A percentile compares a stretch with the other conserved stretches of the same genome.
Evolutionary conservation across 371 early-diverging fungal species (phyloP).

Genomic region (Mortierella sp.): DNA sequence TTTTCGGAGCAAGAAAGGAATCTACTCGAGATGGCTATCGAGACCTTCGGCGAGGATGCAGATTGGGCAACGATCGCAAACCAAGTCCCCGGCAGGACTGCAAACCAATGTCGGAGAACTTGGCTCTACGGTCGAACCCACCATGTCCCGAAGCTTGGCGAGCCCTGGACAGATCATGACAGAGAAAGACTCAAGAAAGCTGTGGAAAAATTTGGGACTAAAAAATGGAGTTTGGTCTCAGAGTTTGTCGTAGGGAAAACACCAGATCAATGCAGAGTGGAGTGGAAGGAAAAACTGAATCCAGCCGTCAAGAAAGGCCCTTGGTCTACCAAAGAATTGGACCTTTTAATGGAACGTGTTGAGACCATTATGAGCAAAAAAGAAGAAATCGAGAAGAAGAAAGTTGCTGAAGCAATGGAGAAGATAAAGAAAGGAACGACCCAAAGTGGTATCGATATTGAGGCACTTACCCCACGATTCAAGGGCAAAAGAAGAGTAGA

Average conservation of each 20-base stretch:
- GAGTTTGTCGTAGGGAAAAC: conserved; percentile 54
- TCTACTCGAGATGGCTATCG: conserved; percentile 39
- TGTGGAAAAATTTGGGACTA: conserved; percentile 32
- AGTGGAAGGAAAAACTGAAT: conserved; percentile 39
- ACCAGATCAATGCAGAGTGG: conserved; percentile 26
- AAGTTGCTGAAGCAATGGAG: not conserved
- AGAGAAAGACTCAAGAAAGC: conserved; percentile 33
- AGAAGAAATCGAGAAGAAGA: conserved; percentile 14
- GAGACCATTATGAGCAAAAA: conserved; percentile 19
- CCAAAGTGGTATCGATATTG: not conserved
- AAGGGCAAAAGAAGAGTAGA: conserved; percentile 38
- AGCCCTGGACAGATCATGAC: conserved; percentile 41
- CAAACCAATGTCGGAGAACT: conserved; percentile 38
- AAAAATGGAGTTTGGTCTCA: conserved; percentile 30
- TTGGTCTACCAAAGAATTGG: conserved; percentile 37
- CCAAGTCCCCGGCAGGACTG: conserved; percentile 48
- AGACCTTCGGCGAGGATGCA: conserved; percentile 41
- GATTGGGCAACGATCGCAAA: conserved; percentile 39
- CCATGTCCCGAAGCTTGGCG: conserved; percentile 24
- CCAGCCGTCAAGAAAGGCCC: conserved; percentile 9
- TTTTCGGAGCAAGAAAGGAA: conserved; percentile 39
- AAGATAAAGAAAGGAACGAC: not conserved
- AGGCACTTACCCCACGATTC: conserved; percentile 31
- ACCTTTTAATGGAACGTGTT: conserved; percentile 39
- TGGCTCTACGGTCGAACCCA: conserved; percentile 51